phyloP scores from a whole-genome alignment of 2,329 filamentous ascomycete species.

The Akanthomyces uredinophilus region DNA sequence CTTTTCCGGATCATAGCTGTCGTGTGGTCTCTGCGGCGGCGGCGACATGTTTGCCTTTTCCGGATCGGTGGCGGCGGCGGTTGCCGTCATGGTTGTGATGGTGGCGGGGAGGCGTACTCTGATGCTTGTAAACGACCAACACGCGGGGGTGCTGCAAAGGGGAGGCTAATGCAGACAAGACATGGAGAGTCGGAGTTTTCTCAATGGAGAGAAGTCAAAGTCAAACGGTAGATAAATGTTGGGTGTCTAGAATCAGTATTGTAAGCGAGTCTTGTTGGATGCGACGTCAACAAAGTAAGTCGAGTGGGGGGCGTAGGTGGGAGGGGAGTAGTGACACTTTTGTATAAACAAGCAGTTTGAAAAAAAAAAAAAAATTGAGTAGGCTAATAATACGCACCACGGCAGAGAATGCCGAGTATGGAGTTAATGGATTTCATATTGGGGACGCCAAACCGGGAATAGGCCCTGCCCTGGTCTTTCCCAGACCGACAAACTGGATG shows the following conservation, averaged over 20 bases:
- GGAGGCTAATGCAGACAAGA: not conserved
- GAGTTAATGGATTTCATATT: not conserved
- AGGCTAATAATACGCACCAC: not conserved
- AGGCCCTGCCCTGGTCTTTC: not conserved
- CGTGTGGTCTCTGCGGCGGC: not conserved
- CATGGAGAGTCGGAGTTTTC: not conserved
- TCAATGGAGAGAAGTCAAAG: not conserved
- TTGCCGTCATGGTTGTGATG: not conserved
- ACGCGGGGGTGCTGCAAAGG: not conserved
- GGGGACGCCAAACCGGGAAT: not conserved
- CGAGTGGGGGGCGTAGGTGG: not conserved
- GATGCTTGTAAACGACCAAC: not conserved
- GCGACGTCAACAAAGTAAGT: not conserved
- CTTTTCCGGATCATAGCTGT: conserved; percentile 2
- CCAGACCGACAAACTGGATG: not conserved
- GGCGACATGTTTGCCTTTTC: not conserved
- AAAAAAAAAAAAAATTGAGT: not conserved
- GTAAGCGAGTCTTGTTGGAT: not conserved
- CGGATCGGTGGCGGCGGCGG: not conserved
- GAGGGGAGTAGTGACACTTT: not conserved
- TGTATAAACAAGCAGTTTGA: not conserved
- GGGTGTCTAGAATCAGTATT: not conserved
- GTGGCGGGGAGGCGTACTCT: not conserved
- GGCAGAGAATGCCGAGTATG: not conserved
- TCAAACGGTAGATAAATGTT: too few relatives aligned